Conservation (phyloP, 352 stramenopile genomes). For the Phytophthora aleatoria region DNA sequence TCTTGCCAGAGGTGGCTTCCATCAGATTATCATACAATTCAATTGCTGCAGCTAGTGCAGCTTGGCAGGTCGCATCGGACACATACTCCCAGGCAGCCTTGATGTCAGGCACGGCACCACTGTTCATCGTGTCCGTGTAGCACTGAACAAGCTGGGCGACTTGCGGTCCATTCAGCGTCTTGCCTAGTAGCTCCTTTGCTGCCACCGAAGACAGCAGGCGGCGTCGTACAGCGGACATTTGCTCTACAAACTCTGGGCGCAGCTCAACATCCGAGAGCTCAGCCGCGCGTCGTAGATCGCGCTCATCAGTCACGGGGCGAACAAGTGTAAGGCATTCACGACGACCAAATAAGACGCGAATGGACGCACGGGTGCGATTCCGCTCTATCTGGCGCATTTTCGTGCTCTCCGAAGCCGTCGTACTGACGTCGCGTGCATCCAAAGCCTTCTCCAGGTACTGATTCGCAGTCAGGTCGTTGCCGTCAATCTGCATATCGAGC, state of each 20-base stretch:
- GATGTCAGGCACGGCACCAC: slow-evolving; percentile 76
- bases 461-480: slow-evolving; percentile 57
- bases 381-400: slow-evolving; percentile 61
- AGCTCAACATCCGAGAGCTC: slow-evolving; percentile 58
- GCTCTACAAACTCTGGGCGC: slow-evolving; percentile 75
- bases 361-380: slow-evolving; percentile 68
- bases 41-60: slow-evolving; percentile 54
- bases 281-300: slow-evolving; percentile 59
- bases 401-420: slow-evolving; percentile 34
- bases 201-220: slow-evolving; percentile 54
- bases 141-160: slow-evolving; percentile 64
- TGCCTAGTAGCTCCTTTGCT: slow-evolving; percentile 73
- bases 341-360: slow-evolving; percentile 73
- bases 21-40: slow-evolving; percentile 67
- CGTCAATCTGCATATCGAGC: slow-evolving; percentile 78
- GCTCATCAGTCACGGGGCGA: slow-evolving; percentile 73
- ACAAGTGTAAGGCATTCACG: slow-evolving; percentile 82
- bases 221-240: slow-evolving; percentile 64
- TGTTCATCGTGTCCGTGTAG: slow-evolving; percentile 85
- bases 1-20: slow-evolving; percentile 33
- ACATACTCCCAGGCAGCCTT: slow-evolving; percentile 87
- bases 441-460: slow-evolving; percentile 84
- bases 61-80: slow-evolving; percentile 75
- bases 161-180: slow-evolving; percentile 65
- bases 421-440: slow-evolving; percentile 50